A percentile compares a stretch with the other conserved stretches of the same genome.
Conservation (phyloP, 352 stramenopile genomes). For the Phytopythium boreale region DNA sequence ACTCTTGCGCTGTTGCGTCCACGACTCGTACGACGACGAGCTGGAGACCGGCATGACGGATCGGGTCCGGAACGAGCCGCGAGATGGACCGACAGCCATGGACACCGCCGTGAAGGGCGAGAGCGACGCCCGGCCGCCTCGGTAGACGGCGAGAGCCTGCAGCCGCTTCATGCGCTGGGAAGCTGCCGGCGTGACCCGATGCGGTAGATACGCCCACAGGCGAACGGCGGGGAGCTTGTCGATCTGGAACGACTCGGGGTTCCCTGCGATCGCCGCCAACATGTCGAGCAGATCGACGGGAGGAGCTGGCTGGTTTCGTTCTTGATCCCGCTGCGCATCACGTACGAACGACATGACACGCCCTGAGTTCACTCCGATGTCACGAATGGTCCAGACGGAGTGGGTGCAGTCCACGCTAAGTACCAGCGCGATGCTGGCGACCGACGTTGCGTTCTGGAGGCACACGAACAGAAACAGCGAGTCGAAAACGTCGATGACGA, state of each 20-base stretch:
- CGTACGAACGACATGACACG: background rate
- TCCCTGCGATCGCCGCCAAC: background rate
- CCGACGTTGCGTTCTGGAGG: slow-evolving; percentile 14
- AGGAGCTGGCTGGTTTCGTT: background rate
- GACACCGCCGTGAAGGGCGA: background rate
- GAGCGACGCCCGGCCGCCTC: background rate
- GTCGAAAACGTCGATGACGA: slow-evolving; percentile 19
- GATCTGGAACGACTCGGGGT: background rate
- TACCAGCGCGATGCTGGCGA: background rate
- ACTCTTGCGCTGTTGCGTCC: background rate
- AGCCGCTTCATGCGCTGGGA: background rate
- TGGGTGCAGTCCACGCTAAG: background rate
- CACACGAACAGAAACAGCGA: slow-evolving; percentile 18
- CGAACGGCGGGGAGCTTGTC: background rate
- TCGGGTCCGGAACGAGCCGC: background rate
- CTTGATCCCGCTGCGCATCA: background rate
- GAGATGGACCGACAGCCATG: background rate
- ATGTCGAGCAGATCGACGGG: background rate
- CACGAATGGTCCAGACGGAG: background rate
- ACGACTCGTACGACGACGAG: background rate
- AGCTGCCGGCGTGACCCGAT: background rate
- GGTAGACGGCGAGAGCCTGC: background rate
- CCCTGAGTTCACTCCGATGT: background rate
- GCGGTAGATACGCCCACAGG: background rate
- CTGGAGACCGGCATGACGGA: background rate